These are phyloP conservation scores for Thermothelomyces thermophilus DNA, from an alignment of 2,329 filamentous ascomycete genomes.

Conservation along the genomic window DNA sequence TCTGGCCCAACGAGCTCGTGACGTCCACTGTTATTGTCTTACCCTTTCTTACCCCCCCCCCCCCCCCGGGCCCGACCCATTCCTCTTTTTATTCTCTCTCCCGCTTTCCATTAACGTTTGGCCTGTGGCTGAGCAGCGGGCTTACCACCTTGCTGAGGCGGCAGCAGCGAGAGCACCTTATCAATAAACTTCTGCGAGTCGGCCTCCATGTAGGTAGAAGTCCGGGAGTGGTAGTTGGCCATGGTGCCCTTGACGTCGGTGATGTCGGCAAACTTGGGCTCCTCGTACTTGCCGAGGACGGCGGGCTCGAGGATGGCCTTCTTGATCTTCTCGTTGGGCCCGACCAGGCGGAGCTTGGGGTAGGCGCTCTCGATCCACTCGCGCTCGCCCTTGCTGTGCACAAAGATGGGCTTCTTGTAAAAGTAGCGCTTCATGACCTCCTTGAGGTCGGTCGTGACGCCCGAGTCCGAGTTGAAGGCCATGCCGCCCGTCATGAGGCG, in stretches of 20 bases:
- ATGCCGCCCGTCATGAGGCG: constrained; percentile 35
- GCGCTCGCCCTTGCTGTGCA: constrained; percentile 32
- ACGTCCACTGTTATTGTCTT: too few species aligned
- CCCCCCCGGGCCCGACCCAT: too few species aligned
- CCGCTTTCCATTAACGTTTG: constrained; percentile 6
- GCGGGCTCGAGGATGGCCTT: constrained; percentile 32
- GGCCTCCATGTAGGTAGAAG: constrained; percentile 28
- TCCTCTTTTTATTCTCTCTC: not conserved
- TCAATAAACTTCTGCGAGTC: constrained; percentile 27
- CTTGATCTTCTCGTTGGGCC: constrained; percentile 24
- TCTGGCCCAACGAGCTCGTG: not conserved
- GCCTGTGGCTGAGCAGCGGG: constrained; percentile 8
- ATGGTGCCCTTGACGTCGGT: constrained; percentile 28
- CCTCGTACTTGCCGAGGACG: constrained; percentile 34
- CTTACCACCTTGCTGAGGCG: constrained; percentile 15
- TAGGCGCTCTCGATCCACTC: constrained; percentile 24
- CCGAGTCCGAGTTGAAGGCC: constrained; percentile 27
- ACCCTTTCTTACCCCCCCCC: too few species aligned
- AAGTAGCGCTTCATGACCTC: constrained; percentile 16
- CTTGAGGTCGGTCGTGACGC: constrained; percentile 25
- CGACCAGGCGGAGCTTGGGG: constrained; percentile 18
- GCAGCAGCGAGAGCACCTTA: constrained; percentile 29
- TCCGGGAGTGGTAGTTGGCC: constrained; percentile 33
- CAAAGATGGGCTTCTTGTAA: constrained; percentile 32
- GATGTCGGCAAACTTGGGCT: constrained; percentile 27